Evolutionary conservation across 2,329 filamentous ascomycete species (phyloP).

Genomic region (Parasarocladium wereldwijsianum): DNA sequence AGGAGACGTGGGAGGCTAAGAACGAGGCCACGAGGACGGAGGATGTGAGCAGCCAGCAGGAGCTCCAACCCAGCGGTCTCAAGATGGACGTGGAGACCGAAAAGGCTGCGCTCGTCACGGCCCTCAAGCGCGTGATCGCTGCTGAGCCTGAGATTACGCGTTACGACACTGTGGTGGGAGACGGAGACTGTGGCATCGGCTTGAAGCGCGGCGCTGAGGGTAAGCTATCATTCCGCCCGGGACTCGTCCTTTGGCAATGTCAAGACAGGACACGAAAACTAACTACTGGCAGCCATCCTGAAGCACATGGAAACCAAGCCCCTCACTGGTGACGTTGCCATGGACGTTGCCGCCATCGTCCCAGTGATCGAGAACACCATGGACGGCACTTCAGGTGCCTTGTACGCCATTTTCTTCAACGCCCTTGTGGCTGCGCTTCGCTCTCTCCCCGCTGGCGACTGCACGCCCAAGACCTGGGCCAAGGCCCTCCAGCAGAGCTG

Average conservation of each 20-base stretch:
- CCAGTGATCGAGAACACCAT: conserved; percentile 40
- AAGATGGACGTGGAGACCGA: conserved; percentile 36
- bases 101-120: conserved; percentile 37
- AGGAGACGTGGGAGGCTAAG: conserved; percentile 47
- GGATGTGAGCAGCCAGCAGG: conserved; percentile 14
- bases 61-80: conserved; percentile 30
- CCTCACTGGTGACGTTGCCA: conserved; percentile 34
- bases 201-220: conserved; percentile 76
- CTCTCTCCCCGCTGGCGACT: conserved; percentile 22
- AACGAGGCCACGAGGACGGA: conserved; percentile 32
- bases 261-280: conserved; percentile 6
- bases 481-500: conserved; percentile 58
- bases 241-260: neutral
- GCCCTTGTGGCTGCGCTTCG: conserved; percentile 55
- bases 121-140: conserved; percentile 45
- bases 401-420: conserved; percentile 77
- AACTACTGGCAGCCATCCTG: conserved; percentile 29
- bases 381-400: conserved; percentile 47
- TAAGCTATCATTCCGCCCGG: conserved; percentile 14
- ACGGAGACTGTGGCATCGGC: conserved; percentile 81
- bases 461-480: conserved; percentile 32
- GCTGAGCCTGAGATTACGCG: conserved; percentile 58
- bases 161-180: conserved; percentile 72
- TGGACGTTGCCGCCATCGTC: conserved; percentile 37
- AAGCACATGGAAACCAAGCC: conserved; percentile 29